Evolutionary conservation across 2,329 filamentous ascomycete genomes (phyloP).

Genomic region (Orbilia blumenaviensis): DNA sequence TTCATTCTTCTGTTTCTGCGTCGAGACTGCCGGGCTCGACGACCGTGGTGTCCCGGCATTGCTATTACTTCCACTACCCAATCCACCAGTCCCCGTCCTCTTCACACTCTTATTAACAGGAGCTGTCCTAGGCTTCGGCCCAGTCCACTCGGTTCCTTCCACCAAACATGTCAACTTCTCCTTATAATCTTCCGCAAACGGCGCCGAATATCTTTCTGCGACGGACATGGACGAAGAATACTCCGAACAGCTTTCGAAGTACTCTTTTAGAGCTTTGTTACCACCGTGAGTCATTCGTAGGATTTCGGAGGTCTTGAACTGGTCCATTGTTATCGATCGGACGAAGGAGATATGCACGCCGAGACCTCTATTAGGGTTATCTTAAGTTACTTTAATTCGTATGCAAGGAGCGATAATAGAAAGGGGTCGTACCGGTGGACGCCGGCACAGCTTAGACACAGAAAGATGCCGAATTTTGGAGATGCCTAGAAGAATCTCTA

Average conservation of each 20-base stretch:
- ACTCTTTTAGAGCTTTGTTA: conserved; percentile 84
- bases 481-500: conserved; percentile 66
- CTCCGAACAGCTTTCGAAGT: conserved; percentile 72
- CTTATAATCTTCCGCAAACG: conserved; percentile 58
- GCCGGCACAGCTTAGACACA: conserved; percentile 94
- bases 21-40: conserved; percentile 63
- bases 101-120: conserved; percentile 56
- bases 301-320: conserved; percentile 92
- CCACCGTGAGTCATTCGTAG: conserved; percentile 92
- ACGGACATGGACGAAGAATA: conserved; percentile 55
- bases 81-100: conserved; percentile 58
- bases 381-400: neutral
- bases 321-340: conserved; percentile 97
- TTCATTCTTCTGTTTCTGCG: conserved; percentile 75
- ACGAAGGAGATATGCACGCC: conserved; percentile 99
- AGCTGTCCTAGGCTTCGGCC: conserved; percentile 58
- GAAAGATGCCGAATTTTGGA: conserved; percentile 98
- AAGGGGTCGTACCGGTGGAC: conserved; percentile 70
- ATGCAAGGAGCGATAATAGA: neutral
- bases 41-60: conserved; percentile 57
- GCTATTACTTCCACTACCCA: conserved; percentile 58
- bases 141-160: conserved; percentile 85
- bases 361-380: conserved; percentile 69
- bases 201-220: conserved; percentile 55
- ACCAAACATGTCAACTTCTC: conserved; percentile 63